Base-by-base conservation (phyloP, 257 asterid species). In the Salvia rosmarinus region DNA sequence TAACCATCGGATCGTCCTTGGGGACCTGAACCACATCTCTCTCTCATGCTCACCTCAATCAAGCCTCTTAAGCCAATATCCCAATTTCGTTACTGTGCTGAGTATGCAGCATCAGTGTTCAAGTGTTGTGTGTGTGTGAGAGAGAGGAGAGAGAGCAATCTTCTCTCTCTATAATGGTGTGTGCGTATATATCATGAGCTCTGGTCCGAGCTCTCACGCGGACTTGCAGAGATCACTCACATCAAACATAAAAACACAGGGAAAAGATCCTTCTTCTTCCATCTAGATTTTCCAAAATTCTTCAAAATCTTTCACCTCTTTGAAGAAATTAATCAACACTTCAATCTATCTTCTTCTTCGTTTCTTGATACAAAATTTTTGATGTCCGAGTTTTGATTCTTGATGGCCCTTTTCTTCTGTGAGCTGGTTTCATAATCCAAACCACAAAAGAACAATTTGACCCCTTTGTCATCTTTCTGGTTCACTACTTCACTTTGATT, bases 141-240 rank as follows among this genome's bases (percentile, higher is more conserved):
- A 67, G 72, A 73, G 78, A 67, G 73, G 55, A 52, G 73, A 68
- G 52, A 19, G 64, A 30, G 60, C 0, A 9, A 2, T 16, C 7
- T 23, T 30, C 34, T 21, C 46, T 47, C 30, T 68, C 12, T 64
- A 47, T 64, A 32, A 46, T 52, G 5, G n/a, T 37, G 71, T 71
- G 43, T 30, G n/a, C 16, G 43, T 69, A 51, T 65, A 75, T 77
- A 72, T 70, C 52, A 71, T 67, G 78, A 78, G 43, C 34, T 60
- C 71, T 44, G 71, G 71, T 62, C 57, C 55, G 74, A 78, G 74
- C 50, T 80, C 78, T 79, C 85, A 85, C 88, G 91, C 85, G 85
- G 84, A 86, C 46, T 84, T 70, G 65, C 81, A 51, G 75, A 49
- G 57, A 75, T 77, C 80, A 75, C 75, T 75, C 78, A 77, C 82